A percentile compares a stretch with the other conserved stretches of the same genome.
Evolutionary conservation across 306 rosid species (phyloP).

Genomic region (Trifolium fragiferum): DNA sequence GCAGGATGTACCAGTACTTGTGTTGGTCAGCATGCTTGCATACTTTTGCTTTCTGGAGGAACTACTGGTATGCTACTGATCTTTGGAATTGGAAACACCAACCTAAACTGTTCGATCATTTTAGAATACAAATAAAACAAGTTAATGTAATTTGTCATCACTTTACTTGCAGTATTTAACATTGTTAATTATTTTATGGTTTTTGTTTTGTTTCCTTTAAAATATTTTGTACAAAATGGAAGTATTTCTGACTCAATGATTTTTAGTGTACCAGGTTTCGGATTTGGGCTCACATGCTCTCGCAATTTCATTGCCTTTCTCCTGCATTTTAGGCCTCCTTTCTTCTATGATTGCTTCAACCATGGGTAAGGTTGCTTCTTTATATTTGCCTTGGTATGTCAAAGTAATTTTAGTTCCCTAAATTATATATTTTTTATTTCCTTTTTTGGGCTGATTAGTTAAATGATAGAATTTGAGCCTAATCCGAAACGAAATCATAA

Average conservation of each 20-base stretch:
- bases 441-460: not conserved
- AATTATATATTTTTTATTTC: not conserved
- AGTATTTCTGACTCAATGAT: conserved; percentile 33
- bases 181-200: not conserved
- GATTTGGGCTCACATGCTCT: conserved; percentile 87
- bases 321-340: conserved; percentile 72
- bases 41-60: conserved; percentile 95
- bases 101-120: not conserved
- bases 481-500: not conserved
- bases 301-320: conserved; percentile 80
- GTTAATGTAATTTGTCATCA: not conserved
- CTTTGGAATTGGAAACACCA: conserved; percentile 25
- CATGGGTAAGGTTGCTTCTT: conserved; percentile 65
- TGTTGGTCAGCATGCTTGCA: conserved; percentile 90
- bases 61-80: conserved; percentile 70
- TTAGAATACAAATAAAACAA: not conserved
- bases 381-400: conserved; percentile 35
- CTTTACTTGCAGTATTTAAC: not conserved
- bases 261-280: conserved; percentile 65
- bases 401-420: not conserved
- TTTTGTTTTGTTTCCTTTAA: conserved; percentile 21
- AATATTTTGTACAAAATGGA: conserved; percentile 16
- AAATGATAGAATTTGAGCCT: not conserved
- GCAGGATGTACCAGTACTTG: conserved; percentile 77
- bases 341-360: conserved; percentile 81